These are phyloP conservation scores for Aechmea fasciata DNA, from an alignment of 176 grass and related monocot genomes.

Conservation along the genomic window DNA sequence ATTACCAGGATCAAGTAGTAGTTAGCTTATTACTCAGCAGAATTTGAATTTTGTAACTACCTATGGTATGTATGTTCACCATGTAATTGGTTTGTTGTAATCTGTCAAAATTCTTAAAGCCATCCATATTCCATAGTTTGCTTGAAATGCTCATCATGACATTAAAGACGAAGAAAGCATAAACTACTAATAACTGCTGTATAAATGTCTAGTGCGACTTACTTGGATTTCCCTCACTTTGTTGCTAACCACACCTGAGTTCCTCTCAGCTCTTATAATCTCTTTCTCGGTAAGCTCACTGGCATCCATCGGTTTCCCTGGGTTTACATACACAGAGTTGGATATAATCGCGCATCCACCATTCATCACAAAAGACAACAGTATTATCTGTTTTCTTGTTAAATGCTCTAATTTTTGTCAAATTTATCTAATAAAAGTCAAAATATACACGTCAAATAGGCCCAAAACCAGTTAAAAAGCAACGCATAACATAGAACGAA, in stretches of 20 bases:
- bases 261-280: constrained; percentile 91
- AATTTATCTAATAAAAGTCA: too few species aligned
- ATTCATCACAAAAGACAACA: not conserved
- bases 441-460: too few species aligned
- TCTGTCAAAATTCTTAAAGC: too few species aligned
- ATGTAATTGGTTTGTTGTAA: too few species aligned
- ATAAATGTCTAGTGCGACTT: constrained; percentile 7
- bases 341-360: not conserved
- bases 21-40: not conserved
- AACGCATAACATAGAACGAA: too few species aligned
- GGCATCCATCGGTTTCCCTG: constrained; percentile 42
- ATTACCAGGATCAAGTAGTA: not conserved
- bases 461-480: too few species aligned
- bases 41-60: too few species aligned
- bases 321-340: not conserved
- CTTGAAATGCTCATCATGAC: too few species aligned
- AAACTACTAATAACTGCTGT: not conserved
- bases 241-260: constrained; percentile 76
- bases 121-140: too few species aligned
- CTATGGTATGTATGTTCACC: too few species aligned
- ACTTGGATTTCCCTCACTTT: constrained; percentile 90
- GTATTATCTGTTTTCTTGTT: too few species aligned
- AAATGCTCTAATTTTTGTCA: too few species aligned
- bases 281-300: constrained; percentile 84
- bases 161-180: not conserved